phyloP scores from a whole-genome alignment of 768 basidiomycete genomes.

The Porpolomopsis calyptriformis region DNA sequence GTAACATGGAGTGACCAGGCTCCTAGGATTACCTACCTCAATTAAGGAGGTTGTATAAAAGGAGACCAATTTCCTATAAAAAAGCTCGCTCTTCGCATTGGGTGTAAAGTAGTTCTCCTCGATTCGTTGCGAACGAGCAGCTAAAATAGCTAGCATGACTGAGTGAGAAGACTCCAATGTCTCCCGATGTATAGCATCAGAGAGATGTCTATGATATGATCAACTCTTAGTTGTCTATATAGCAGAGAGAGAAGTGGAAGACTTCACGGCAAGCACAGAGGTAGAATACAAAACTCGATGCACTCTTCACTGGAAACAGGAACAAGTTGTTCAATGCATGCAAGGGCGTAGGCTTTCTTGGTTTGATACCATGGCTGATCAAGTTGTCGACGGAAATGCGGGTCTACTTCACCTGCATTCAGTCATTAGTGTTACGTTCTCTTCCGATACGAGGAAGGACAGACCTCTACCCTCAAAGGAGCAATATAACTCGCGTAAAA shows the following conservation, averaged over 20 bases:
- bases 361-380: constrained; percentile 12
- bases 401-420: constrained; percentile 9
- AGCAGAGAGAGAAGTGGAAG: neutral
- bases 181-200: constrained; percentile 39
- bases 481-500: constrained; percentile 16
- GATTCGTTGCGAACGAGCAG: constrained; percentile 39
- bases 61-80: constrained; percentile 48
- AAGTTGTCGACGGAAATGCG: neutral
- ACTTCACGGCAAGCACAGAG: constrained; percentile 56
- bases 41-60: constrained; percentile 67
- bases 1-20: neutral
- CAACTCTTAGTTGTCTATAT: neutral
- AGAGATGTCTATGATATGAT: constrained; percentile 41
- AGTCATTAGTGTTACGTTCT: constrained; percentile 3
- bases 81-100: neutral
- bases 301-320: constrained; percentile 43
- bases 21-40: constrained; percentile 35
- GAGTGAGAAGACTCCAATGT: constrained; percentile 86
- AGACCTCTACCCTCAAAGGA: neutral
- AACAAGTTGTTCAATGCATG: constrained; percentile 70
- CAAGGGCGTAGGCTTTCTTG: constrained; percentile 55
- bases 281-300: constrained; percentile 47
- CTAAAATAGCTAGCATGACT: constrained; percentile 65
- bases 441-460: constrained; percentile 5
- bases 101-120: constrained; percentile 6